A percentile compares a stretch with the other conserved stretches of the same genome.
These are phyloP conservation scores for Vinca major DNA, from an alignment of 305 asterid species.

Conservation along the genomic window DNA sequence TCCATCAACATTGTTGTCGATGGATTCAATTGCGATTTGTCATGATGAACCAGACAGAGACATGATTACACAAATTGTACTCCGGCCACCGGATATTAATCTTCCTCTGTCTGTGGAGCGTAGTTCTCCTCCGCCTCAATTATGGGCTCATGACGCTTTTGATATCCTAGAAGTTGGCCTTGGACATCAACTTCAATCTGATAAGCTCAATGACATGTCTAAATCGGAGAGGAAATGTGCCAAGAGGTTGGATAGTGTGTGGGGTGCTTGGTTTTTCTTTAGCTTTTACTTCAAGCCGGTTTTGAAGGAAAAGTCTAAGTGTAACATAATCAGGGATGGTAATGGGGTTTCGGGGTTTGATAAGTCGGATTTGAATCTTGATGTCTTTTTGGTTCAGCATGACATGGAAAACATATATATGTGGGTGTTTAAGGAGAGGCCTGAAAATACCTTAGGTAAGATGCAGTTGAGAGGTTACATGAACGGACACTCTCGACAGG, in stretches of 20 bases:
- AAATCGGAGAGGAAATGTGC: constrained; percentile 45
- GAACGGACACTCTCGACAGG: constrained; percentile 41
- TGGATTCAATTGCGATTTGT: constrained; percentile 47
- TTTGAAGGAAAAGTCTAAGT: constrained; percentile 47
- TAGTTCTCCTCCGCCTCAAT: constrained; percentile 49
- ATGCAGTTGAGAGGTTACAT: constrained; percentile 68
- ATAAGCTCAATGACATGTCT: constrained; percentile 44
- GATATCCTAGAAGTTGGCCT: constrained; percentile 60
- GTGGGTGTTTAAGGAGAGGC: constrained; percentile 73
- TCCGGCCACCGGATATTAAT: constrained; percentile 57
- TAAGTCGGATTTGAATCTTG: constrained; percentile 49
- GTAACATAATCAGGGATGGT: constrained; percentile 32
- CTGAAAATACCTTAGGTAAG: constrained; percentile 61
- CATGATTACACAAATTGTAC: constrained; percentile 39
- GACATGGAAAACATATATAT: constrained; percentile 73
- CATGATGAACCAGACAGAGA: constrained; percentile 46
- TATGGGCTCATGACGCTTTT: constrained; percentile 41
- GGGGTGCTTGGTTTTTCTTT: constrained; percentile 88
- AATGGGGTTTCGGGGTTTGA: constrained; percentile 53
- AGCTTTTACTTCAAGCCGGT: constrained; percentile 63
- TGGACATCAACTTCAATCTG: constrained; percentile 44
- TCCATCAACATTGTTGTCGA: constrained; percentile 65
- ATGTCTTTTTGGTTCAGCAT: constrained; percentile 53
- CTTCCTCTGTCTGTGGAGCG: constrained; percentile 56
- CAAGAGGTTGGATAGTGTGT: constrained; percentile 54